These are phyloP conservation scores for Isatis tinctoria DNA, from an alignment of 345 rosid genomes.

Conservation along the genomic window DNA sequence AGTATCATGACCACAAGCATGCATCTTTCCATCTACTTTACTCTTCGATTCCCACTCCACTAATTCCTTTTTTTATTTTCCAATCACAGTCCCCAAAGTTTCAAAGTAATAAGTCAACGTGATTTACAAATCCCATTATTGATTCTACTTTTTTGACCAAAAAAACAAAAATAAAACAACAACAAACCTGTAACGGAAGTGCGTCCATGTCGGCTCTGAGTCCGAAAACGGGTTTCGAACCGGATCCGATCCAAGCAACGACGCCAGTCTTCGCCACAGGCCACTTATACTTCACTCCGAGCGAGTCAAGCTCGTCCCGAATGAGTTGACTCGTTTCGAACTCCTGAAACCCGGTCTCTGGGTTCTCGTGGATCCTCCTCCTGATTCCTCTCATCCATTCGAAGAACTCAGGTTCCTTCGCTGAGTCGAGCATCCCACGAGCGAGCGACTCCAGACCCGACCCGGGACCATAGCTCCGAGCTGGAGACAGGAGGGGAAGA, in stretches of 20 bases:
- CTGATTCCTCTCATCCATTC: constrained; percentile 60
- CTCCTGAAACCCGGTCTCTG: constrained; percentile 72
- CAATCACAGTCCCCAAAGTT: background rate
- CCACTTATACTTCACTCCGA: constrained; percentile 57
- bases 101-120: background rate
- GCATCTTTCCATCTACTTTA: constrained; percentile 66
- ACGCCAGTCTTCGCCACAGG: constrained; percentile 70
- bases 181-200: constrained; percentile 59
- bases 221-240: constrained; percentile 48
- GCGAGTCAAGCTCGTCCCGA: constrained; percentile 52
- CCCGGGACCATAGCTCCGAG: constrained; percentile 13
- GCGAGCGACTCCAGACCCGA: constrained; percentile 30
- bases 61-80: constrained; percentile 44
- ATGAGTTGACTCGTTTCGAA: constrained; percentile 52
- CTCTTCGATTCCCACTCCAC: constrained; percentile 77
- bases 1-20: constrained; percentile 75
- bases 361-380: constrained; percentile 58
- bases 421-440: constrained; percentile 39
- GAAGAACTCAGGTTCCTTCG: constrained; percentile 51
- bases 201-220: constrained; percentile 82
- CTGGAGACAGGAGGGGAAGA: background rate
- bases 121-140: background rate
- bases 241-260: constrained; percentile 55
- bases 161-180: too few relatives aligned
- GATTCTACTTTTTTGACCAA: background rate